Conservation (phyloP, 1,284 basidiomycete species). For the Melampsora americana region DNA sequence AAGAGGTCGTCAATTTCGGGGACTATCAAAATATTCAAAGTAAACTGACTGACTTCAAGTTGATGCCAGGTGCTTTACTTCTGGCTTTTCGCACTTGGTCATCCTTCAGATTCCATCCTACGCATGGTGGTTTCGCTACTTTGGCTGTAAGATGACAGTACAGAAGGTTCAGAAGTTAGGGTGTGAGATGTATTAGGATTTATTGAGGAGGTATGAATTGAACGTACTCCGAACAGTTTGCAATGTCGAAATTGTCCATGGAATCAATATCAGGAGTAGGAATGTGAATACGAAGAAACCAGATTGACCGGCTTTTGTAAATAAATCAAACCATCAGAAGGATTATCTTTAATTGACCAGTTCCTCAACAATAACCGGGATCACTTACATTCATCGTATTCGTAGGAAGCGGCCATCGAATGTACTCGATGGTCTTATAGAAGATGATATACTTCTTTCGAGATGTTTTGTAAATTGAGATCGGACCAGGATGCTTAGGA, state of each 20-base stretch:
- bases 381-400: constrained; percentile 41
- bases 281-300: constrained; percentile 83
- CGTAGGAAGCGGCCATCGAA: constrained; percentile 39
- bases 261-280: constrained; percentile 73
- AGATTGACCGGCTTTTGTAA: constrained; percentile 43
- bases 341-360: background rate
- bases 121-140: constrained; percentile 59
- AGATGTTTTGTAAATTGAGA: too few relatives aligned
- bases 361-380: background rate
- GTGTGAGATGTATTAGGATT: background rate
- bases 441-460: too few relatives aligned
- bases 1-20: constrained; percentile 39
- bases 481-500: too few relatives aligned
- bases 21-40: constrained; percentile 47
- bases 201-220: background rate
- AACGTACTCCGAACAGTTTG: constrained; percentile 24
- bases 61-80: constrained; percentile 17
- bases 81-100: constrained; percentile 34
- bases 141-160: background rate
- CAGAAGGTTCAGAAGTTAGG: background rate
- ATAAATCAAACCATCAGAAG: background rate
- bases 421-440: too few relatives aligned
- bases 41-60: constrained; percentile 23
- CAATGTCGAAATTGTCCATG: constrained; percentile 64
- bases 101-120: constrained; percentile 65